Percentiles rank a stretch among this genome's conserved stretches.
Conservation (phyloP, 2,329 filamentous ascomycete genomes). For the Aspergillus sp. region DNA sequence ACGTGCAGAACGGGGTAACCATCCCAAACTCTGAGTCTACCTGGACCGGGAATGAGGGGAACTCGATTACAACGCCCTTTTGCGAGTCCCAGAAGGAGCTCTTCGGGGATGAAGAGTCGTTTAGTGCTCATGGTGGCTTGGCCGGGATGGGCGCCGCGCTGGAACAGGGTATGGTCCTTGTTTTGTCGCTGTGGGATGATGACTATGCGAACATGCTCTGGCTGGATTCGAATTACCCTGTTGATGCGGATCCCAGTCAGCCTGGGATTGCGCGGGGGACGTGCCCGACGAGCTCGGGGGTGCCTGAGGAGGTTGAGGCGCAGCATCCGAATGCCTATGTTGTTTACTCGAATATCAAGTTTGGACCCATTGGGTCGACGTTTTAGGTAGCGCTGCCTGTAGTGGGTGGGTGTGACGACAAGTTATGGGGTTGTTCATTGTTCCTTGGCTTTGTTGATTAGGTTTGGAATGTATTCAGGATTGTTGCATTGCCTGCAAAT, state of each 20-base stretch:
- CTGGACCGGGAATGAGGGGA: slow-evolving; percentile 50
- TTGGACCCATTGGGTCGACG: slow-evolving; percentile 58
- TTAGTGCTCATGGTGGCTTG: slow-evolving; percentile 57
- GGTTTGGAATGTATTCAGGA: too few relatives aligned
- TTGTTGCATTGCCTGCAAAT: too few relatives aligned
- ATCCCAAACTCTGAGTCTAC: slow-evolving; percentile 56
- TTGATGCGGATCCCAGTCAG: slow-evolving; percentile 39
- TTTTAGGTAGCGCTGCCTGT: slow-evolving; percentile 21
- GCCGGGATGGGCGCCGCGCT: slow-evolving; percentile 57
- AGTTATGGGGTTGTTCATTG: too few relatives aligned
- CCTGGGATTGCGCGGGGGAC: slow-evolving; percentile 56
- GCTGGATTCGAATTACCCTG: slow-evolving; percentile 68
- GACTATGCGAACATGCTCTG: slow-evolving; percentile 70
- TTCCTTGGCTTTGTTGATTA: too few relatives aligned
- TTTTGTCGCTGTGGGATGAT: slow-evolving; percentile 64
- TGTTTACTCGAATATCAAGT: slow-evolving; percentile 60
- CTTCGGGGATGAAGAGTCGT: slow-evolving; percentile 57
- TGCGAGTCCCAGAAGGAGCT: slow-evolving; percentile 57
- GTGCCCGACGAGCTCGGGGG: slow-evolving; percentile 55
- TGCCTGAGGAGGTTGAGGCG: slow-evolving; percentile 52
- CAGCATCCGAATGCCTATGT: slow-evolving; percentile 52
- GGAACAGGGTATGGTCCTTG: slow-evolving; percentile 61
- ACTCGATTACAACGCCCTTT: slow-evolving; percentile 58
- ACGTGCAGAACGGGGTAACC: slow-evolving; percentile 62
- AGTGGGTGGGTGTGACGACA: too few relatives aligned